phyloP scores from a whole-genome alignment of 495 filamentous ascomycete species.

The Tuber magnatum region DNA sequence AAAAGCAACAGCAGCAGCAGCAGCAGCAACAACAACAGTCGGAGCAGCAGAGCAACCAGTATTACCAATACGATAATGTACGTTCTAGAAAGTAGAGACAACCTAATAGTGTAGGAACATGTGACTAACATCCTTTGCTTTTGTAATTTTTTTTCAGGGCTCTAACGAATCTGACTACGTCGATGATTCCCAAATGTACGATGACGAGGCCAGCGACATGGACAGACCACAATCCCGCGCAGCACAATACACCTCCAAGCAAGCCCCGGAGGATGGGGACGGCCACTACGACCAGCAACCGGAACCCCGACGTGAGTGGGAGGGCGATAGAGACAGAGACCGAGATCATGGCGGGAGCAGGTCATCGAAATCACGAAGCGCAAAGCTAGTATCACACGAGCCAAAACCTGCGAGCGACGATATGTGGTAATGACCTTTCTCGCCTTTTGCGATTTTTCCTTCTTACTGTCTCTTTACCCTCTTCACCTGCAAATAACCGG shows the following conservation, averaged over 20 bases:
- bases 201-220: conserved; percentile 48
- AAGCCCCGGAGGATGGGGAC: conserved; percentile 42
- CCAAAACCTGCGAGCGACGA: conserved; percentile 21
- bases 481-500: not conserved
- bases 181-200: conserved; percentile 53
- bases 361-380: conserved; percentile 7
- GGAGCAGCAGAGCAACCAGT: conserved; percentile 45
- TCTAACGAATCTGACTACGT: conserved; percentile 50
- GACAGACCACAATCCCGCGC: conserved; percentile 51
- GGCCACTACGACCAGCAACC: conserved; percentile 41
- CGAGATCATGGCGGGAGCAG: conserved; percentile 13
- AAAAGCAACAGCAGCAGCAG: conserved; percentile 56
- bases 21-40: conserved; percentile 50
- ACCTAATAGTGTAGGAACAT: conserved; percentile 27
- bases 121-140: conserved; percentile 24
- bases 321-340: conserved; percentile 11
- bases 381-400: conserved; percentile 5
- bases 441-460: not conserved
- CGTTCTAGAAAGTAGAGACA: conserved; percentile 1
- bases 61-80: conserved; percentile 45
- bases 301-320: conserved; percentile 11
- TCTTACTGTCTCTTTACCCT: not conserved
- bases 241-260: conserved; percentile 48
- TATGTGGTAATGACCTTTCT: conserved; percentile 25
- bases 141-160: conserved; percentile 30